These are phyloP conservation scores for Colletotrichum lini DNA, from an alignment of 2,329 filamentous ascomycete species.

Conservation along the genomic window DNA sequence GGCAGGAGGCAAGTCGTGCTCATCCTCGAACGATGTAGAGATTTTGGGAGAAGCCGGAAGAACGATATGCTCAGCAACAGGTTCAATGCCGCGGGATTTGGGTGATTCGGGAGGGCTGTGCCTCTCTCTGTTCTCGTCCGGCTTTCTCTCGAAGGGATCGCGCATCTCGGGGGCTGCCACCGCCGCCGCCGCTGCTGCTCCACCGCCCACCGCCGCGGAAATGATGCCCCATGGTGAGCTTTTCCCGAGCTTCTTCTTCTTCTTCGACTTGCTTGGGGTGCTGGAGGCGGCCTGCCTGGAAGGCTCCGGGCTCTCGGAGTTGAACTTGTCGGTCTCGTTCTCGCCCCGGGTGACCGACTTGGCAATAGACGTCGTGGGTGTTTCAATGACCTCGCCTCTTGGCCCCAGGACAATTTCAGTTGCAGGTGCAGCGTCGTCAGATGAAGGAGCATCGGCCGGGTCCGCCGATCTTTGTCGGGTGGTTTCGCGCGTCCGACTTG, in stretches of 20 bases:
- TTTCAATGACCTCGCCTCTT: slow-evolving; percentile 59
- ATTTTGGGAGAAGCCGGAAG: slow-evolving; percentile 8
- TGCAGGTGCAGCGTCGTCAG: slow-evolving; percentile 46
- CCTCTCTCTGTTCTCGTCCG: slow-evolving; percentile 38
- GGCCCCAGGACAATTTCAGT: slow-evolving; percentile 57
- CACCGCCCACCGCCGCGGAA: slow-evolving; percentile 64
- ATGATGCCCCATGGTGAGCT: slow-evolving; percentile 67
- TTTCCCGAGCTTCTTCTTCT: slow-evolving; percentile 52
- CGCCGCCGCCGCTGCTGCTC: slow-evolving; percentile 53
- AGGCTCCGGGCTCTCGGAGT: slow-evolving; percentile 70
- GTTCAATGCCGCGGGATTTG: slow-evolving; percentile 43
- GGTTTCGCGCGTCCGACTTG: slow-evolving; percentile 34
- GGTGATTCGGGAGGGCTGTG: slow-evolving; percentile 40
- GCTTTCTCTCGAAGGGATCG: slow-evolving; percentile 39
- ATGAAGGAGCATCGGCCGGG: slow-evolving; percentile 31
- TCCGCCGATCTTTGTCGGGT: slow-evolving; percentile 10
- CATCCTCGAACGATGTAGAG: slow-evolving; percentile 53
- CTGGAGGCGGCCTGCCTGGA: slow-evolving; percentile 51
- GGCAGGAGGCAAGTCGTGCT: slow-evolving; percentile 62
- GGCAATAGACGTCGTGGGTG: slow-evolving; percentile 60
- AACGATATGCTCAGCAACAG: slow-evolving; percentile 5
- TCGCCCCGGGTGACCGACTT: slow-evolving; percentile 77
- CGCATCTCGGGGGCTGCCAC: slow-evolving; percentile 48
- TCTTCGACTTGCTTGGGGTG: slow-evolving; percentile 45
- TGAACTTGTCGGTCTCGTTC: slow-evolving; percentile 75